These are phyloP conservation scores for Mycena rebaudengoi DNA, from an alignment of 768 basidiomycete genomes.

Conservation along the genomic window DNA sequence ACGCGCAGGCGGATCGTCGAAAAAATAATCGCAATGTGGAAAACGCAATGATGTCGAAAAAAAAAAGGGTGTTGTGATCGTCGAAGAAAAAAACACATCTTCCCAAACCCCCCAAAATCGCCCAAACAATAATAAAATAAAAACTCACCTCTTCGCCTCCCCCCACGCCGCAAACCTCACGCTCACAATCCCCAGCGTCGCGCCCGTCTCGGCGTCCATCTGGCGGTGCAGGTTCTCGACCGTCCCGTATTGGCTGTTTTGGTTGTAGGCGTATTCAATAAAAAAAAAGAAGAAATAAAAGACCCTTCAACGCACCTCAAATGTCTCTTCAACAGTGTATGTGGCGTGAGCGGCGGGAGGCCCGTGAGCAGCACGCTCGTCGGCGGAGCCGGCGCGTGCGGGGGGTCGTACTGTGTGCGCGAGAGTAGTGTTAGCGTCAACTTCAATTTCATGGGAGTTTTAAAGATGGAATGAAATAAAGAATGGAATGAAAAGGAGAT, in stretches of 20 bases:
- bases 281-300: no score
- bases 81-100: no score
- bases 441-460: not conserved
- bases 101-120: no score
- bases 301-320: no score
- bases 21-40: no score
- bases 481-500: not conserved
- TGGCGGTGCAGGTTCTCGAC: slow-evolving; percentile 78
- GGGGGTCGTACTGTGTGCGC: no score
- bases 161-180: slow-evolving; percentile 72
- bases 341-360: slow-evolving; percentile 77
- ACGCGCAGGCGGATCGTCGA: no score
- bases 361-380: slow-evolving; percentile 78
- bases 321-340: slow-evolving; percentile 68
- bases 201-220: slow-evolving; percentile 82
- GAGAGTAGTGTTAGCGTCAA: slow-evolving; percentile 73
- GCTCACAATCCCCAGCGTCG: slow-evolving; percentile 82
- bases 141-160: slow-evolving; percentile 73
- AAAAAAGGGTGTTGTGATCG: no score
- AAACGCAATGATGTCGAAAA: no score
- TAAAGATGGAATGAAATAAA: not conserved
- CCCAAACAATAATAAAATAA: no score
- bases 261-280: no score
- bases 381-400: no score
- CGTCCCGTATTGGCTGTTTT: slow-evolving; percentile 62